Base-by-base conservation (phyloP, 2,329 filamentous ascomycete genomes). In the Macrophomina phaseolina region DNA sequence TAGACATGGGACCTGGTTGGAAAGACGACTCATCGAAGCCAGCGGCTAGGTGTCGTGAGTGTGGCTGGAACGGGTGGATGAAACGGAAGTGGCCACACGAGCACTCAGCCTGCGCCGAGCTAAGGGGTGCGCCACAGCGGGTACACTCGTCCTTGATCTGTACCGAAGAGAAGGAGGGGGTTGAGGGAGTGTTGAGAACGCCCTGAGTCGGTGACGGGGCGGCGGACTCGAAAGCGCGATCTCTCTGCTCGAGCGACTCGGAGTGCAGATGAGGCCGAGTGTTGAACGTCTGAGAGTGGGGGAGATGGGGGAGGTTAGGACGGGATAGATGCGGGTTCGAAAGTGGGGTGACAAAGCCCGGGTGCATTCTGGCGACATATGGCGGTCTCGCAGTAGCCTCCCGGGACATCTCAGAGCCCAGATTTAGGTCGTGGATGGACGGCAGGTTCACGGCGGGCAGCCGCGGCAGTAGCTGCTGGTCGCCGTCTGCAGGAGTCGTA, bases 1-100 rank as follows among this genome's bases (percentile, higher is more conserved):
- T 55, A 53, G 65, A 66, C 56, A 55, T 62, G 55, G 65, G 9
- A 30, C 38, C 55, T 12, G n/a, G 36, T 38, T 23, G 52, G 46
- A 62, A 38, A 36, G 55, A 46, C 23, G 23, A 23, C 5, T 66
- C 65, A 6, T 66, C 65, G 18, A 30, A 62, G 30, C 30, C 65
- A 14, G 46, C 38, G 28, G 28, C 65, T 11, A 66, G 65, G 34
- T 66, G 52, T 40, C 65, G 34, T 4, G 52, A 18, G 14, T 51
- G 42, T 18, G 52, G 40, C 56, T 66, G 65, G 34, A 66, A 66
- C 4, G 65, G 65, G 6, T 66, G 65, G 8, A 49, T 61, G 65
- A 66, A 66, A 6, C 38, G 36, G 23, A 63, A 34, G 28, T 52
- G 48, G 12, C 65, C 56, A 32, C 65, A 66, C 9, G 30, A 46